Conservation (phyloP, 768 basidiomycete species). For the Tricholoma matsutake region DNA sequence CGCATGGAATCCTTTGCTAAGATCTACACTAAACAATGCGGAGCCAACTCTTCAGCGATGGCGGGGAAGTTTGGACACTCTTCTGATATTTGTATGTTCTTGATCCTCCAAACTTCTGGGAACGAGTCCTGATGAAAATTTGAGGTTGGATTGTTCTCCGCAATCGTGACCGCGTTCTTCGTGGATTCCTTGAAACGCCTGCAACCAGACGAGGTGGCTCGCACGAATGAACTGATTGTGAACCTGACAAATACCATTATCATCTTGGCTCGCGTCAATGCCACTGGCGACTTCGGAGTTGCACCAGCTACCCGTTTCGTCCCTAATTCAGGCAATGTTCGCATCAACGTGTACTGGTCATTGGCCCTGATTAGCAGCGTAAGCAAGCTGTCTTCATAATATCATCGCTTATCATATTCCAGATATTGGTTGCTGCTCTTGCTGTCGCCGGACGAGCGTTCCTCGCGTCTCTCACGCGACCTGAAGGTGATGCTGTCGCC, state of each 20-base stretch:
- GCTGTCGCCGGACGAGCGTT: conserved; percentile 12
- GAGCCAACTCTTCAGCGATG: neutral
- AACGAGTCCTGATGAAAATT: neutral
- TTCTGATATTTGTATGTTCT: neutral
- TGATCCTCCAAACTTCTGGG: neutral
- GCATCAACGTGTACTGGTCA: conserved; percentile 17
- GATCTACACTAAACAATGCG: conserved; percentile 6
- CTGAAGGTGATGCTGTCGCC: conserved; percentile 9
- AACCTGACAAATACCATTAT: conserved; percentile 15
- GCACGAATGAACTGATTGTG: conserved; percentile 14
- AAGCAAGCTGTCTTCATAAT: neutral
- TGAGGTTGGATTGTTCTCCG: conserved; percentile 18
- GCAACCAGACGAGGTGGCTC: conserved; percentile 3
- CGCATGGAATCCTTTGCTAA: conserved; percentile 13
- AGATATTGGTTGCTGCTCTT: conserved; percentile 16
- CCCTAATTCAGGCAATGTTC: conserved; percentile 8
- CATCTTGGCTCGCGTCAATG: neutral
- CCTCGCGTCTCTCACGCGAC: conserved; percentile 8
- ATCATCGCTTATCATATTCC: neutral
- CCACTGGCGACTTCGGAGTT: neutral
- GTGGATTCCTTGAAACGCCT: conserved; percentile 13
- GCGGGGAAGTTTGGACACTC: neutral
- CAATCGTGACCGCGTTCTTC: conserved; percentile 17
- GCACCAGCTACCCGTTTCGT: conserved; percentile 1
- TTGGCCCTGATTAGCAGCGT: conserved; percentile 14